Evolutionary conservation across 2,329 filamentous ascomycete species (phyloP), one percentile per base, ranked within the genome.

Genomic region (Chaetothyriales sp.): DNA sequence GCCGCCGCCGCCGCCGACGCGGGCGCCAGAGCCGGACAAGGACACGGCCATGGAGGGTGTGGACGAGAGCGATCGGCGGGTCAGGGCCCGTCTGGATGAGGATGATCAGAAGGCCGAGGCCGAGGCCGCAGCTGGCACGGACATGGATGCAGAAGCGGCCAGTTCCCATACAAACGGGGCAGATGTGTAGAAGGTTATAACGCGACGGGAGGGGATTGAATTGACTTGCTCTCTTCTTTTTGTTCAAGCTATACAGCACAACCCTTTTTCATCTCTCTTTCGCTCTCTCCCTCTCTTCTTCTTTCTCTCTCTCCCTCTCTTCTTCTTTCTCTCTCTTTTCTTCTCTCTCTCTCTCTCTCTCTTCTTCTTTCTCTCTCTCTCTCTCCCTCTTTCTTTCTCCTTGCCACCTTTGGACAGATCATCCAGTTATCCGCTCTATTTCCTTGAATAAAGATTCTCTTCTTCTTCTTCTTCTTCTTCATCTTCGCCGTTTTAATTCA

Each of bases 11-110:
- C 52, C 54, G 28, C 48, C 50, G 15, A 56, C 54, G 37, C 50
- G 45, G 43, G 51, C 54, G 28, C 48, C 50, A 8, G 48, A 51
- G 28, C 44, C 29, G 9, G 54, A 53, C 15, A 58, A 60, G 40
- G 49, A 56, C n/a, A 52, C 50, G 40, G 55, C 53, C 47, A 58
- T 56, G 46, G 57, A 59, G 29, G 52, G 51, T 44, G 20, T 25
- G 43, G 49, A 49, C 8, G 33, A 29, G 19, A 19, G 25, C 2
- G 47, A 57, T 55, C 47, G 43, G 48, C n/a, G 51, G 51, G 50
- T 33, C 51, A 47, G 44, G 52, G 47, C 45, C 33, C 33, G 33
- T 5, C 33, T 40, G 33, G 33, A 53, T 28, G 58, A 44, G 29
- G 40, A 52, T 18, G 10, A 53, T 28, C 56, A 44, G 29, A 29